Evolutionary conservation across 768 basidiomycete genomes (phyloP).

Genomic region (Amanita muscaria): DNA sequence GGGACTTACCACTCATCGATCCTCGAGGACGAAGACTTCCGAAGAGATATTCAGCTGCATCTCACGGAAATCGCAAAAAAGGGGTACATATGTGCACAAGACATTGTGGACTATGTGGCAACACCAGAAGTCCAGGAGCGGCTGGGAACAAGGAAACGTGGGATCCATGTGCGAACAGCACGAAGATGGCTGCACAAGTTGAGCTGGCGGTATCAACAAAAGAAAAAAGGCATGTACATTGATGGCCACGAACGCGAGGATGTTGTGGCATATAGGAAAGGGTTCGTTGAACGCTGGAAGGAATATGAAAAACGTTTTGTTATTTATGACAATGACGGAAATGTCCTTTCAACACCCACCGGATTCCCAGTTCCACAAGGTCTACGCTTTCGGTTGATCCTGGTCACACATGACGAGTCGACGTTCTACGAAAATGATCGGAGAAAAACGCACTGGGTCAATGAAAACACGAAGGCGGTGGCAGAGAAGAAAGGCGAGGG

Average conservation of each 20-base stretch:
- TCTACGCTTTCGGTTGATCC: conserved; percentile 13
- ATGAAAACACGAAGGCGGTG: conserved; percentile 13
- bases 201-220: conserved; percentile 20
- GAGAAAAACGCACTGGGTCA: conserved; percentile 20
- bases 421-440: conserved; percentile 30
- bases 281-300: conserved; percentile 12
- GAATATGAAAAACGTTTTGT: too few relatives aligned
- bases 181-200: conserved; percentile 6
- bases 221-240: conserved; percentile 18
- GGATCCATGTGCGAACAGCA: conserved; percentile 10
- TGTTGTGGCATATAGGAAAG: conserved; percentile 20
- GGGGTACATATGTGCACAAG: conserved; percentile 19
- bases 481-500: conserved; percentile 29
- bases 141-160: conserved; percentile 10
- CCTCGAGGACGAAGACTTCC: too few relatives aligned
- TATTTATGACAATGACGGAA: conserved; percentile 18
- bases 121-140: conserved; percentile 16
- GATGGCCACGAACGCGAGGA: conserved; percentile 24
- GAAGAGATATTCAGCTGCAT: conserved; percentile 13
- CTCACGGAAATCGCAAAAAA: conserved; percentile 19
- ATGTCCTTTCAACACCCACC: conserved; percentile 7
- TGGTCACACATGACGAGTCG: conserved; percentile 29
- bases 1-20: too few relatives aligned
- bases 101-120: conserved; percentile 24
- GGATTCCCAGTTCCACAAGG: conserved; percentile 15